Base-by-base conservation (phyloP, 805 yeast genomes). In the Huiozyma sinensis region DNA sequence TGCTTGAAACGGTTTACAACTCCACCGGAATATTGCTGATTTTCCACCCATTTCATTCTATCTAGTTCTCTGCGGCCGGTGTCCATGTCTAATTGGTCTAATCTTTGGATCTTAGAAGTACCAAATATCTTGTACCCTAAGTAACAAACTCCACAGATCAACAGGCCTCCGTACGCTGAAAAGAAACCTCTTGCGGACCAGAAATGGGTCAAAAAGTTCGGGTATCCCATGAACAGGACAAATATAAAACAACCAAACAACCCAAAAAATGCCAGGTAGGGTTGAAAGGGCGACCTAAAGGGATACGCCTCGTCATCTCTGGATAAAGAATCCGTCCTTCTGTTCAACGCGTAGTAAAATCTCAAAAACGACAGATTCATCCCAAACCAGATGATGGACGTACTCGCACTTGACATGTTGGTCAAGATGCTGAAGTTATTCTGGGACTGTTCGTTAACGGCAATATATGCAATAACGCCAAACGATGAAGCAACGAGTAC, bases 21-120 rank as follows among this genome's bases (percentile, higher is more conserved):
- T 17, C 24, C 24, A 17, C 24, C 24, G 10, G 38, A 33, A 6
- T 66, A 67, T 32, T 61, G 66, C 36, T 63, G 68, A 42, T 83
- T 85, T 46, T 85, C 92, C 51, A 81, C 86, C 94, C 95, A 85
- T 24, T 79, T 76, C 49, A 75, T 75, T 40, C 87, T 68, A 61
- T 87, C 95, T 64, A 81, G 77, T 58, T 86, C 95, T 41, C 92
- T 71, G 53, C 95, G 68, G 2, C 95, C 95, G 0, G 86, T 74
- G 60, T 87, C 95, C 57, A 83, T 72, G 60, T 87, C 95, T 47
- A 86, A 58, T 39, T 83, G 81, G 51, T 83, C 89, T 39, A 84
- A 64, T 41, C 84, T 72, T 42, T 78, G 83, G 8, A 81, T 66
- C 49, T 77, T 73, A 1, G 89, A 79, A 7, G 85, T 76, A 46